phyloP scores from a whole-genome alignment of 1,284 basidiomycete genomes.

The Neonothopanus nambi region DNA sequence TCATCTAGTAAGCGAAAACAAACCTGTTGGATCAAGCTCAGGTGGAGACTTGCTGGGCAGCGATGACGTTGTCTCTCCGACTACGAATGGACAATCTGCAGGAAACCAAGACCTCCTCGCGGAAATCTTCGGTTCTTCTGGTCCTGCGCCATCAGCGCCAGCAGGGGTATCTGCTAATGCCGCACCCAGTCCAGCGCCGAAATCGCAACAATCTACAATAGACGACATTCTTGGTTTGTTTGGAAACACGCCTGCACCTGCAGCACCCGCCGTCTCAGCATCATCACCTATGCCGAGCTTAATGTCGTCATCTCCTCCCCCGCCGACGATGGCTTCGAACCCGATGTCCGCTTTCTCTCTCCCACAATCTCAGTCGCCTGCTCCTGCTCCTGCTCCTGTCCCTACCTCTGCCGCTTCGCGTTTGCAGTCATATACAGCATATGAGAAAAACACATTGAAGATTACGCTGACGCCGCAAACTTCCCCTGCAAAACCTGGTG shows the following conservation, averaged over 20 bases:
- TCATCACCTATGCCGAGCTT: conserved; percentile 30
- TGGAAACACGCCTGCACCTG: conserved; percentile 49
- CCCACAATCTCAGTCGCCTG: conserved; percentile 36
- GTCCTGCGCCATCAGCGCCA: conserved; percentile 39
- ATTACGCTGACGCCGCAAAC: conserved; percentile 90
- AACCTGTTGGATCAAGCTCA: conserved; percentile 87
- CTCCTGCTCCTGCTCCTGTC: conserved; percentile 32
- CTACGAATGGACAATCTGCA: conserved; percentile 41
- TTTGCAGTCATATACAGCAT: conserved; percentile 80
- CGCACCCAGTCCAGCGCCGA: conserved; percentile 39
- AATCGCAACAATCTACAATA: conserved; percentile 61
- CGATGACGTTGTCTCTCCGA: conserved; percentile 51
- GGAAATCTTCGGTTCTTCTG: conserved; percentile 84
- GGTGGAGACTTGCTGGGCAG: conserved; percentile 77
- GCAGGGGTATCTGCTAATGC: conserved; percentile 40
- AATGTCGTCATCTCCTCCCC: conserved; percentile 24
- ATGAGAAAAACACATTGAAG: conserved; percentile 88
- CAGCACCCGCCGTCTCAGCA: conserved; percentile 36
- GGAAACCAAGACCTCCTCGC: conserved; percentile 79
- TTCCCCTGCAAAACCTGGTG: conserved; percentile 75
- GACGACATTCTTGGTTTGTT: conserved; percentile 95
- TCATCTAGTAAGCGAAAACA: conserved; percentile 82
- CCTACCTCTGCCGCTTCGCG: conserved; percentile 44
- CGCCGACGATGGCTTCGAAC: conserved; percentile 1
- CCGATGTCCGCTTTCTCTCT: conserved; percentile 31